A percentile compares a stretch with the other conserved stretches of the same genome.
phyloP scores from a whole-genome alignment of 1,284 basidiomycete genomes.

The Cryptococcus sp. region DNA sequence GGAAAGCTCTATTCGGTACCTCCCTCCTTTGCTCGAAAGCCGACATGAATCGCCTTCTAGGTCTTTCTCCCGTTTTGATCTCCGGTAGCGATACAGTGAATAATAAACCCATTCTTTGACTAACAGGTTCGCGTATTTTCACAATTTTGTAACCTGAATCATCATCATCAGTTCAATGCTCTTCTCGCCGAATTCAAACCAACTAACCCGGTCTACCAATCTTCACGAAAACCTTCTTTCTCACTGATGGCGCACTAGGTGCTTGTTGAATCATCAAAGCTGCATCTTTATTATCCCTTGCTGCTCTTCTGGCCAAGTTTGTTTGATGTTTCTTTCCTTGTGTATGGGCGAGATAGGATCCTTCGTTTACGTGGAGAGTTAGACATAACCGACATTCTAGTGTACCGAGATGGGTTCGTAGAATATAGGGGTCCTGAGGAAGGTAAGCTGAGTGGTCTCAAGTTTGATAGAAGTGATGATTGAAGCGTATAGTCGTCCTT shows the following conservation, averaged over 20 bases:
- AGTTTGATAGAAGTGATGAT: background rate
- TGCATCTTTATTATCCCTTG: slow-evolving; percentile 88
- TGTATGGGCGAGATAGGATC: slow-evolving; percentile 97
- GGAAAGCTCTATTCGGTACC: slow-evolving; percentile 89
- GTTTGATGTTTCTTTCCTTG: slow-evolving; percentile 99
- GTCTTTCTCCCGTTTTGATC: slow-evolving; percentile 79
- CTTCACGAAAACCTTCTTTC: slow-evolving; percentile 92
- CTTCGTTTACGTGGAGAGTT: slow-evolving; percentile 98
- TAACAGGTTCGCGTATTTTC: slow-evolving; percentile 52
- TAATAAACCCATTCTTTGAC: slow-evolving; percentile 71
- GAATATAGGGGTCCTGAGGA: slow-evolving; percentile 89
- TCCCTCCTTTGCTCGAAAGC: slow-evolving; percentile 97
- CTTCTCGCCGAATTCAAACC: background rate
- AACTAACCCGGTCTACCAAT: slow-evolving; percentile 81
- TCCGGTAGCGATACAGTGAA: slow-evolving; percentile 95
- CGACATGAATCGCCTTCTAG: slow-evolving; percentile 92
- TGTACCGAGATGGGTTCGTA: slow-evolving; percentile 91
- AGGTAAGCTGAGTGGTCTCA: background rate
- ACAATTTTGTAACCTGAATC: slow-evolving; percentile 49
- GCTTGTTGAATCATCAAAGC: slow-evolving; percentile 73
- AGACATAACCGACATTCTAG: slow-evolving; percentile 97
- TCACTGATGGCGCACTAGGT: slow-evolving; percentile 55
- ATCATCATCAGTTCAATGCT: background rate
- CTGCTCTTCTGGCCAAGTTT: slow-evolving; percentile 92
- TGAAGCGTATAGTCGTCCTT: too few relatives aligned